These are phyloP conservation scores for Marchantia polymorpha DNA, from an alignment of 225 moss, liverwort and hornwort species.

Conservation along the genomic window DNA sequence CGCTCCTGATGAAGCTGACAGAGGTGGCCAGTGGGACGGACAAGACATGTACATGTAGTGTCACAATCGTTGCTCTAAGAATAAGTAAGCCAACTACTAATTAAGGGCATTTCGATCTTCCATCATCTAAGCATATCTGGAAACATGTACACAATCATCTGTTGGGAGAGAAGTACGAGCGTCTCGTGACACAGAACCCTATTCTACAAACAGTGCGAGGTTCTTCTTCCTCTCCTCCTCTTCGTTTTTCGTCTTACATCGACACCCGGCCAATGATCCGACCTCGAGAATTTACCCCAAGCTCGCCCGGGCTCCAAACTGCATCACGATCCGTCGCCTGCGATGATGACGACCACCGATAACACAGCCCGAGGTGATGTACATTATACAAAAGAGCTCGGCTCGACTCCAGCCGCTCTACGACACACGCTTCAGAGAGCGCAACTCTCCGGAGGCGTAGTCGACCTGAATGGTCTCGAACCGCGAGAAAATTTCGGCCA, in stretches of 20 bases:
- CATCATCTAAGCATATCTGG: background rate
- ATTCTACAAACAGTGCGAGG: background rate
- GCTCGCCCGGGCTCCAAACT: background rate
- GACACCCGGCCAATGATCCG: background rate
- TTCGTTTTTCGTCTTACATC: background rate
- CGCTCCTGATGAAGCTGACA: background rate
- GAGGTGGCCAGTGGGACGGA: background rate
- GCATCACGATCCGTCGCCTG: background rate
- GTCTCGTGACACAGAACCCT: background rate
- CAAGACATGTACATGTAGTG: background rate
- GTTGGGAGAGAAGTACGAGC: background rate
- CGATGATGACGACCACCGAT: background rate
- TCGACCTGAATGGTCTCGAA: constrained; percentile 38
- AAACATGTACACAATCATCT: background rate
- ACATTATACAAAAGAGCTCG: background rate
- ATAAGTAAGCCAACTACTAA: background rate
- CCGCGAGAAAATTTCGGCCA: constrained; percentile 48
- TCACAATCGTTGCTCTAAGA: background rate
- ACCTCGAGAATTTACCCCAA: background rate
- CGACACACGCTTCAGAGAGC: constrained; percentile 2
- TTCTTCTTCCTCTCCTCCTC: background rate
- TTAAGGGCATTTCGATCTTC: background rate
- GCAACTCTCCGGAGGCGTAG: background rate
- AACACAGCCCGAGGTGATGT: background rate
- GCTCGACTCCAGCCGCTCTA: background rate